These are phyloP conservation scores for Suillus decipiens DNA, from an alignment of 768 basidiomycete genomes.

Conservation along the genomic window DNA sequence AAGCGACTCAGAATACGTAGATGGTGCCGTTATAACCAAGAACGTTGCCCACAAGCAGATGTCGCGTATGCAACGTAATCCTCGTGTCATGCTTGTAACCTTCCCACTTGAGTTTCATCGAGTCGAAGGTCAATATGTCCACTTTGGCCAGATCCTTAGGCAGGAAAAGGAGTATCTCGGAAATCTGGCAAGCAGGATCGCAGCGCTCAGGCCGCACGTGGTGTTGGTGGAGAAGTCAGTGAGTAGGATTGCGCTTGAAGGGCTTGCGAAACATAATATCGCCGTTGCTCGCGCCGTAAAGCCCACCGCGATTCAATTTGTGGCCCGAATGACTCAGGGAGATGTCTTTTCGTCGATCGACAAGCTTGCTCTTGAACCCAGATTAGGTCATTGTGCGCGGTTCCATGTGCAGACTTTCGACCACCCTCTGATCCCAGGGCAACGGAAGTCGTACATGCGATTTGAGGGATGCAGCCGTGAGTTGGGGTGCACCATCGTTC, in stretches of 20 bases:
- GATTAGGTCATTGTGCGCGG: constrained; percentile 81
- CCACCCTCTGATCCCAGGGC: constrained; percentile 90
- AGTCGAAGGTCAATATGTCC: constrained; percentile 89
- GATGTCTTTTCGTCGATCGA: constrained; percentile 97
- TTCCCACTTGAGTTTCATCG: constrained; percentile 95
- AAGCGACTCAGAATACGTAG: constrained; percentile 93
- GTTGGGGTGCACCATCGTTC: constrained; percentile 91
- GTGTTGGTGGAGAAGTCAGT: constrained; percentile 92
- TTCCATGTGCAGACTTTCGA: constrained; percentile 94
- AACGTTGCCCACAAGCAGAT: constrained; percentile 97
- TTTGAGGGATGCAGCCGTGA: constrained; percentile 95
- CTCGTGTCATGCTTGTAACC: constrained; percentile 94
- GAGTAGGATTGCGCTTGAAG: constrained; percentile 86
- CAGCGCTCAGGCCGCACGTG: constrained; percentile 89
- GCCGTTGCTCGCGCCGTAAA: constrained; percentile 91
- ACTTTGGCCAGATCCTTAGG: constrained; percentile 85
- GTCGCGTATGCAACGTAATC: constrained; percentile 79
- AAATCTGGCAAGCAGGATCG: constrained; percentile 85
- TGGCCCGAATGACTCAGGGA: constrained; percentile 93
- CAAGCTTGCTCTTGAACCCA: constrained; percentile 85
- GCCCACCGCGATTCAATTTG: constrained; percentile 79
- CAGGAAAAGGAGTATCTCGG: constrained; percentile 94
- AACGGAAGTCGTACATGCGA: constrained; percentile 94
- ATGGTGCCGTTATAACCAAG: constrained; percentile 96
- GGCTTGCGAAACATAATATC: constrained; percentile 80